Percentiles rank a stretch among this genome's conserved stretches.
phyloP scores from a whole-genome alignment of 192 early-diverging fungal species.

The Linnemannia hyalina region DNA sequence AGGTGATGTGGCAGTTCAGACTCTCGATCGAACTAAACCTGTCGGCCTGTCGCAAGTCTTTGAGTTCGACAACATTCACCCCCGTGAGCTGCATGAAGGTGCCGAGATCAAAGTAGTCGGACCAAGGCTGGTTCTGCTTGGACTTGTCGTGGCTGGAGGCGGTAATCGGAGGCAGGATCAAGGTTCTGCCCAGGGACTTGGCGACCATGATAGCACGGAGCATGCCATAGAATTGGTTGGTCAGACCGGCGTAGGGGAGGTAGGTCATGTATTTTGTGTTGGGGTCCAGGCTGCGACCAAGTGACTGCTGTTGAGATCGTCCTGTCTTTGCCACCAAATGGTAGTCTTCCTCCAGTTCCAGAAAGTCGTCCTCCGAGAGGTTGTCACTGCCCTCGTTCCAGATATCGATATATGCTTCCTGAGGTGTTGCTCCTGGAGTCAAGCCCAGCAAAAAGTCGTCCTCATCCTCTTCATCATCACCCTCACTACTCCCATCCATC shows the following conservation, averaged over 20 bases:
- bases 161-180: conserved; percentile 43
- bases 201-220: conserved; percentile 44
- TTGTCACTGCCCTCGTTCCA: conserved; percentile 24
- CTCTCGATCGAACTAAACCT: not conserved
- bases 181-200: conserved; percentile 30
- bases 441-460: not conserved
- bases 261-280: conserved; percentile 40
- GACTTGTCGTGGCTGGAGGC: not conserved
- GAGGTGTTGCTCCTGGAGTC: conserved; percentile 11
- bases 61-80: conserved; percentile 29
- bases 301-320: not conserved
- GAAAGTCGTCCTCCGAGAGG: conserved; percentile 32
- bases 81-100: conserved; percentile 47
- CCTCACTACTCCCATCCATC: not conserved
- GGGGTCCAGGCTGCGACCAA: not conserved
- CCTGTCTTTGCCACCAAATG: not conserved
- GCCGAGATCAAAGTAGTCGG: conserved; percentile 39
- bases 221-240: conserved; percentile 45
- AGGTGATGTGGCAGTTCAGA: conserved; percentile 37
- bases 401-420: conserved; percentile 20
- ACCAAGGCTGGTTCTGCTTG: conserved; percentile 42
- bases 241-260: conserved; percentile 25
- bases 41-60: conserved; percentile 14
- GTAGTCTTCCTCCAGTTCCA: conserved; percentile 41
- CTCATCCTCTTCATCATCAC: not conserved